A percentile compares a stretch with the other conserved stretches of the same genome.
phyloP scores from a whole-genome alignment of 2,329 filamentous ascomycete species.

The Leptographium wingfieldii region DNA sequence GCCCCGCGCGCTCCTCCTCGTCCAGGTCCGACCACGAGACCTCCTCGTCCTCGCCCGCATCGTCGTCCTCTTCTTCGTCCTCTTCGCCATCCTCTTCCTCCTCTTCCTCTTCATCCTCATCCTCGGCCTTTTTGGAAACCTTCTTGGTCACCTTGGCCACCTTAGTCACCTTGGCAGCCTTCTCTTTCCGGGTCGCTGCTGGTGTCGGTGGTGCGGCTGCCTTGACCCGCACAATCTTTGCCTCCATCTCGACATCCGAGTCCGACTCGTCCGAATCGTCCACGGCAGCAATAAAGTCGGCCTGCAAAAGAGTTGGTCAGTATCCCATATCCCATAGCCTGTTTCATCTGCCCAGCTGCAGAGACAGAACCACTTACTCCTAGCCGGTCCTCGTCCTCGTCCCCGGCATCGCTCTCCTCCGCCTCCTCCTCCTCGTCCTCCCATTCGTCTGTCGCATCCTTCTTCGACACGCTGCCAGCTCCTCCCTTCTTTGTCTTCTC shows the following conservation, averaged over 20 bases:
- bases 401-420: conserved; percentile 19
- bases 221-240: conserved; percentile 44
- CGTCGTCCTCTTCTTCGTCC: conserved; percentile 31
- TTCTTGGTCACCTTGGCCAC: conserved; percentile 25
- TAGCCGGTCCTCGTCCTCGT: conserved; percentile 17
- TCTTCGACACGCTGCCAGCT: not conserved
- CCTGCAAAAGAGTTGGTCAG: conserved; percentile 16
- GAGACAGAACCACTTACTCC: conserved; percentile 9
- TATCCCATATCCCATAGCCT: not conserved
- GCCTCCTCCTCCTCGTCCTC: conserved; percentile 27
- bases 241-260: conserved; percentile 65
- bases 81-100: conserved; percentile 14
- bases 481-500: conserved; percentile 18
- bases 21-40: conserved; percentile 75
- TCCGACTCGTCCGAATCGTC: conserved; percentile 53
- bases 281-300: conserved; percentile 40
- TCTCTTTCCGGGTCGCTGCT: conserved; percentile 6
- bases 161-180: conserved; percentile 15
- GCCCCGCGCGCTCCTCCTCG: conserved; percentile 65
- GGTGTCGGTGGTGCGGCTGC: not conserved
- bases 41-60: conserved; percentile 57
- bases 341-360: not conserved
- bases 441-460: conserved; percentile 20
- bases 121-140: conserved; percentile 32
- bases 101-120: conserved; percentile 48